A percentile compares a stretch with the other conserved stretches of the same genome.
Evolutionary conservation across 2,329 filamentous ascomycete genomes (phyloP).

Genomic region (Pestalotiopsis sp.): DNA sequence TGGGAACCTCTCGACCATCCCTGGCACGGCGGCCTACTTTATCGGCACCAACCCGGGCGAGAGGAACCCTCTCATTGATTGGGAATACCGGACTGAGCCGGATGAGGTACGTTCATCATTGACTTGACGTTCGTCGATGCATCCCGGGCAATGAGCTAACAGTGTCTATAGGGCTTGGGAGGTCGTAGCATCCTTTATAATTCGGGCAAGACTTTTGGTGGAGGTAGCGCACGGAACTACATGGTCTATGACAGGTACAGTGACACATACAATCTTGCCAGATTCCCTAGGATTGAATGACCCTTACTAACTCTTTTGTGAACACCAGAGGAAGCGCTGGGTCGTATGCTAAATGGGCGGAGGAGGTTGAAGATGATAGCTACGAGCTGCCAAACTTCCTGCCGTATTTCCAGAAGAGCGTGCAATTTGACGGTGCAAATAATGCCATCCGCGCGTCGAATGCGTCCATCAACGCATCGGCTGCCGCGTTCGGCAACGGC

Average conservation of each 20-base stretch:
- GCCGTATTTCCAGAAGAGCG: slow-evolving; percentile 34
- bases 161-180: background rate
- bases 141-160: background rate
- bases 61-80: slow-evolving; percentile 30
- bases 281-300: background rate
- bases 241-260: slow-evolving; percentile 18
- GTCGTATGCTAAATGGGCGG: slow-evolving; percentile 32
- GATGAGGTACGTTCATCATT: background rate
- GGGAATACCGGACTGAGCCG: slow-evolving; percentile 20
- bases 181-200: background rate
- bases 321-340: slow-evolving; percentile 21
- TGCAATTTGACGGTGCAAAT: slow-evolving; percentile 31
- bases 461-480: slow-evolving; percentile 24
- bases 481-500: background rate
- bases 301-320: slow-evolving; percentile 20
- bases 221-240: slow-evolving; percentile 30
- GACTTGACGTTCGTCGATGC: background rate
- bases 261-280: background rate
- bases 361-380: slow-evolving; percentile 30
- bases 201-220: slow-evolving; percentile 37
- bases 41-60: slow-evolving; percentile 19
- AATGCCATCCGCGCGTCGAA: slow-evolving; percentile 21
- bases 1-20: background rate
- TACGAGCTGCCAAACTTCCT: slow-evolving; percentile 32
- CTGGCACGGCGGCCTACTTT: slow-evolving; percentile 15